These are phyloP conservation scores for Periconia sp. DNA, from an alignment of 2,329 filamentous ascomycete species.

Conservation along the genomic window DNA sequence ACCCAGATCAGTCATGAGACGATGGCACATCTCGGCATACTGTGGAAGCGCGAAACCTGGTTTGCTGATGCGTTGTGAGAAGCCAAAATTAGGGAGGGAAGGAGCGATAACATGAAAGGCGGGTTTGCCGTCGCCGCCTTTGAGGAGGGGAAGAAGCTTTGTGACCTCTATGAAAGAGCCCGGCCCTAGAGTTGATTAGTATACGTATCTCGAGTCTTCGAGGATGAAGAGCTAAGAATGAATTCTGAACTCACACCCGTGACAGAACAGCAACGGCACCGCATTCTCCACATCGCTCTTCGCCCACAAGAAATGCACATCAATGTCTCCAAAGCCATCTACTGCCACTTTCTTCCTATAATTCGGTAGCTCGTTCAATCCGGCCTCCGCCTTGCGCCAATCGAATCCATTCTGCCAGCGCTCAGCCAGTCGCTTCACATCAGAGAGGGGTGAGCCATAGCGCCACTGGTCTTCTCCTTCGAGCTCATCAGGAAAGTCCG, in stretches of 20 bases:
- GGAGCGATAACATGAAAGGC: constrained; percentile 61
- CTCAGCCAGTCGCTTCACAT: constrained; percentile 64
- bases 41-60: constrained; percentile 64
- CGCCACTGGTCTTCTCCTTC: constrained; percentile 56
- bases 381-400: constrained; percentile 66
- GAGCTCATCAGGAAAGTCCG: constrained; percentile 64
- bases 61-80: constrained; percentile 57
- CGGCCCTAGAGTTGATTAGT: constrained; percentile 54
- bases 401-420: constrained; percentile 65
- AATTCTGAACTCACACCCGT: constrained; percentile 64
- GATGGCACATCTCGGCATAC: constrained; percentile 69
- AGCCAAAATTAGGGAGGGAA: constrained; percentile 63
- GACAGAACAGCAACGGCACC: constrained; percentile 71
- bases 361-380: constrained; percentile 67
- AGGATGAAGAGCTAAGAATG: constrained; percentile 19
- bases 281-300: constrained; percentile 57
- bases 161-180: constrained; percentile 71
- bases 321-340: constrained; percentile 63
- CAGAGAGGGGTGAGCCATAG: constrained; percentile 65
- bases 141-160: constrained; percentile 62
- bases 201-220: neutral
- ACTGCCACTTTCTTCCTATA: constrained; percentile 61
- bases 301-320: constrained; percentile 71
- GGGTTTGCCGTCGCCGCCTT: constrained; percentile 42
- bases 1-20: constrained; percentile 71